Evolutionary conservation across 805 yeast genomes (phyloP).

Genomic region (Candida hispaniensis): DNA sequence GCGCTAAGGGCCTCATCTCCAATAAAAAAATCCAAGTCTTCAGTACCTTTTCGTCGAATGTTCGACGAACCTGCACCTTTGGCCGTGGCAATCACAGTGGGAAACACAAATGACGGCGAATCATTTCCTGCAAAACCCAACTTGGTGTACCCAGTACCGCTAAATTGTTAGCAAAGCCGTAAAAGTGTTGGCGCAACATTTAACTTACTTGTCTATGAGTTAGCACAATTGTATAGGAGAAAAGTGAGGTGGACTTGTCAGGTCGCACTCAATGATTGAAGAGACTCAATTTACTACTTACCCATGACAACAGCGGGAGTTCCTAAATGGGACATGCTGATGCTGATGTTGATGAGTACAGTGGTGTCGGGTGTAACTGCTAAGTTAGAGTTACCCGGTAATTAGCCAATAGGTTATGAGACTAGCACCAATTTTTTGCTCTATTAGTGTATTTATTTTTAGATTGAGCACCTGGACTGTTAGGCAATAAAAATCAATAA

Average conservation of each 20-base stretch:
- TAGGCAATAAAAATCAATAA: too few species aligned
- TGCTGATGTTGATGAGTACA: too few species aligned
- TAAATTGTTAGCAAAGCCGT: conserved; percentile 30
- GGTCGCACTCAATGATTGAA: too few species aligned
- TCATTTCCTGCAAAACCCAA: conserved; percentile 98
- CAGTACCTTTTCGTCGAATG: conserved; percentile 70
- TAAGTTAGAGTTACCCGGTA: too few species aligned
- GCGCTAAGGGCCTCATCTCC: conserved; percentile 93
- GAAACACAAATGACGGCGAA: conserved; percentile 92
- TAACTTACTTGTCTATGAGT: conserved; percentile 16
- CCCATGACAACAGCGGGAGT: conserved; percentile 93
- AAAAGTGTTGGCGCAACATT: background rate
- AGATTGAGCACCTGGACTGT: too few species aligned
- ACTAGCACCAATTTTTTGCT: too few species aligned
- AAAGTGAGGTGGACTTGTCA: background rate
- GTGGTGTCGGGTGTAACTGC: too few species aligned
- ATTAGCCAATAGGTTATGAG: too few species aligned
- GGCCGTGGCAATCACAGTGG: conserved; percentile 88
- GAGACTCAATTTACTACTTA: conserved; percentile 34
- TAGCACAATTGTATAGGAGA: background rate
- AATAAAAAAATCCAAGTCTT: conserved; percentile 85
- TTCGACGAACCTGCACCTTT: conserved; percentile 34
- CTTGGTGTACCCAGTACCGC: conserved; percentile 97
- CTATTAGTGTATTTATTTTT: too few species aligned
- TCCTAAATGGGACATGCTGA: conserved; percentile 23